Percentiles rank a stretch among this genome's conserved stretches.
Evolutionary conservation across 306 rosid species (phyloP).

Genomic region (Inga leiocalycina): DNA sequence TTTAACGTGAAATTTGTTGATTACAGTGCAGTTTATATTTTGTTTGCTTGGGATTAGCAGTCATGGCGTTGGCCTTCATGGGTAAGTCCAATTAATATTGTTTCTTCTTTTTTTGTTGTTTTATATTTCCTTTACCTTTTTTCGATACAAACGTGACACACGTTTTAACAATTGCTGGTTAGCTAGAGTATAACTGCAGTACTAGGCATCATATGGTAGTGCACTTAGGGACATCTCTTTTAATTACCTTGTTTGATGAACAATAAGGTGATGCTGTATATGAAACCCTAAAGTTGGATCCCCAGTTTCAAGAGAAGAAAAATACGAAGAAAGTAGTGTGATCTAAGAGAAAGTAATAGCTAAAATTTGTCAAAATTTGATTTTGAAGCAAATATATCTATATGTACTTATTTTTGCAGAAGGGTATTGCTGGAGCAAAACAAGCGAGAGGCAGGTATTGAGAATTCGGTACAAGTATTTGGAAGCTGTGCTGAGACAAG

Average conservation of each 20-base stretch:
- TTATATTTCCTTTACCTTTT: constrained; percentile 37
- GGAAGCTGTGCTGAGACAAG: constrained; percentile 90
- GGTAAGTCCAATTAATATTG: constrained; percentile 48
- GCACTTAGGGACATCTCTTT: constrained; percentile 1
- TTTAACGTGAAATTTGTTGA: constrained; percentile 26
- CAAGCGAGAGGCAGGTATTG: constrained; percentile 88
- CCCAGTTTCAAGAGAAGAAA: not conserved
- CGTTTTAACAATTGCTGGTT: not conserved
- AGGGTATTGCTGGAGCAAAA: constrained; percentile 98
- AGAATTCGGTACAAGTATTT: constrained; percentile 83
- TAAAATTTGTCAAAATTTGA: constrained; percentile 6
- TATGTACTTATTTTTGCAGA: constrained; percentile 47
- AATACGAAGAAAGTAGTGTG: not conserved
- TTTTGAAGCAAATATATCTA: not conserved
- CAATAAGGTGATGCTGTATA: not conserved
- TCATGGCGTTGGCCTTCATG: constrained; percentile 84
- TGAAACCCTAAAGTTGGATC: constrained; percentile 44
- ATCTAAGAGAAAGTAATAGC: not conserved
- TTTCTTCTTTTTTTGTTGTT: not conserved
- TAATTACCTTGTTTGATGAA: not conserved
- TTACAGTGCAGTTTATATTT: constrained; percentile 93
- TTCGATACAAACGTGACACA: constrained; percentile 26
- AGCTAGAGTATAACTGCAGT: not conserved
- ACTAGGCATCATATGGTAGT: not conserved
- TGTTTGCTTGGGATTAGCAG: constrained; percentile 95